Base-by-base conservation (phyloP, 2,329 filamentous ascomycete species). In the Colletotrichum sp. region DNA sequence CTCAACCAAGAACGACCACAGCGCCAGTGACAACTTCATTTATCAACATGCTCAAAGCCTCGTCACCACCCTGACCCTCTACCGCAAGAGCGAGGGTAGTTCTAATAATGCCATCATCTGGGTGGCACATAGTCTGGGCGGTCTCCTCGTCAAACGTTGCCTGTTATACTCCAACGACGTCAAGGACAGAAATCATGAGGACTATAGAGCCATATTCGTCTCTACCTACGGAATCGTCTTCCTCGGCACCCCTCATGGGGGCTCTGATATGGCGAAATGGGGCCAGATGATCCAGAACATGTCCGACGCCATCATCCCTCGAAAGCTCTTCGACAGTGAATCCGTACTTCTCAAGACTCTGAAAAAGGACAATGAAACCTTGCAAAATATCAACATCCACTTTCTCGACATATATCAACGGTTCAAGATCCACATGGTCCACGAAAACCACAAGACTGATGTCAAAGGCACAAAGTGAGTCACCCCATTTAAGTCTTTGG, bases 211-310 rank as follows among this genome's bases (percentile, higher is more conserved):
- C 13, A 91, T 95, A 68, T 95, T 90, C 78, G 89, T 95, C 12
- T 95, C 93, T 1, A 96, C 94, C 0, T 96, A 93, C 80, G 94
- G 92, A 28, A 91, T 96, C 73, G 88, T 96, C 38, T 96, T 96
- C 82, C 88, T 96, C 32, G 94, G 94, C 16, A 96, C 94, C 16
- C 94, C 94, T 8, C 94, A 96, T 82, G 91, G 89, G 21, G 94
- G 94, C 10, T 92, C 93, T 3, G 92, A 93, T 77, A 84, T 93
- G 3, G 94, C 93, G 2, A 89, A 90, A 79, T 95, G 93, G 93
- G 93, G 91, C 0, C 84, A 89, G 13, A 85, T 94, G 71, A 85
- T 95, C 38, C 93, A 95, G 83, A 90, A 89, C 77, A 93, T 95
- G 87, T 91, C 92, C 67, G 89, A 90, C 69, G 89, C 90, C 0